Conservation (phyloP, 2,329 filamentous ascomycete genomes). For the Emmonsia crescens region DNA sequence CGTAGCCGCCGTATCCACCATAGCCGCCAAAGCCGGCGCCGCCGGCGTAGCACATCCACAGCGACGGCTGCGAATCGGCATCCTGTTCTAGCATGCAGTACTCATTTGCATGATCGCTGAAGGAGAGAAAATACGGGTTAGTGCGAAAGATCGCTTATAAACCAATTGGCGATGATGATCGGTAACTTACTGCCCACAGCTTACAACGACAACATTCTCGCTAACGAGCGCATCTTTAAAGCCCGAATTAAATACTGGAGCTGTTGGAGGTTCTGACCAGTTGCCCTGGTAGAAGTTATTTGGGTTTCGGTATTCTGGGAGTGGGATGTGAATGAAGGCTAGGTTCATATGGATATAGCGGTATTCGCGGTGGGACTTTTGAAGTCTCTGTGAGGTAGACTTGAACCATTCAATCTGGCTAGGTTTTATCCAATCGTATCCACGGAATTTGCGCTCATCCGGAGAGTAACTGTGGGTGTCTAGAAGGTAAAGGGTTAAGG, state of each 20-base stretch:
- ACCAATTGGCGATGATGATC: too few species aligned
- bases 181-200: constrained; percentile 72
- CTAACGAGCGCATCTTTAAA: constrained; percentile 84
- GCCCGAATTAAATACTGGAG: constrained; percentile 80
- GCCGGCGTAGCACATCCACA: constrained; percentile 99
- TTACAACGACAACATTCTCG: constrained; percentile 74
- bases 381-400: constrained; percentile 60
- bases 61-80: constrained; percentile 47
- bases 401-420: constrained; percentile 94
- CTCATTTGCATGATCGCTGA: constrained; percentile 86
- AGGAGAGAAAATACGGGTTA: neutral
- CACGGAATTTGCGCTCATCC: constrained; percentile 75
- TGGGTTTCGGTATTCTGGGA: constrained; percentile 69
- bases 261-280: constrained; percentile 75
- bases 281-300: constrained; percentile 54
- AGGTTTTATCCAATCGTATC: constrained; percentile 95
- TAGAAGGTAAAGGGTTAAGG: constrained; percentile 85
- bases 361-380: constrained; percentile 70
- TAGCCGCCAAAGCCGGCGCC: constrained; percentile 91
- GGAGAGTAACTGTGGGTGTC: constrained; percentile 90
- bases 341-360: constrained; percentile 89
- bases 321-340: constrained; percentile 92
- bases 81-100: constrained; percentile 68
- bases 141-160: neutral
- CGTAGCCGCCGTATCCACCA: constrained; percentile 76